Conservation (phyloP, 1,139 yeast genomes). For the Candida smagusa region DNA sequence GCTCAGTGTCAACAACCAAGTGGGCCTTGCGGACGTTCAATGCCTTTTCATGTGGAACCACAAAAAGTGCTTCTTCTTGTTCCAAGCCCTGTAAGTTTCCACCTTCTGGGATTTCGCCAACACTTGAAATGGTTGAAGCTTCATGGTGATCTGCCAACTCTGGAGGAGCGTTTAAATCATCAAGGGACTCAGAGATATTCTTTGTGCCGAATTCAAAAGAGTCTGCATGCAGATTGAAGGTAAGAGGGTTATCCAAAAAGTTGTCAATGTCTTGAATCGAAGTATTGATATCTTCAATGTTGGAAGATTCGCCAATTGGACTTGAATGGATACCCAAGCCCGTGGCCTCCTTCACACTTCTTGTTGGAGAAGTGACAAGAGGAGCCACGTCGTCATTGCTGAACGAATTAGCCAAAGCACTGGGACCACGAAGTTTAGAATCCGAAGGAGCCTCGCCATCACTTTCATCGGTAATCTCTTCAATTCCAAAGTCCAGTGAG, state of each 20-base stretch:
- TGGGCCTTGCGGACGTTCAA: constrained; percentile 21
- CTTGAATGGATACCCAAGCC: constrained; percentile 12
- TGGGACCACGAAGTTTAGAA: no score
- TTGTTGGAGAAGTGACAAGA: not conserved
- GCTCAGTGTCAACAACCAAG: constrained; percentile 8
- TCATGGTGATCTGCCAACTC: constrained; percentile 2
- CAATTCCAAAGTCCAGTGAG: constrained; percentile 38
- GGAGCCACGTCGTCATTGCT: no score
- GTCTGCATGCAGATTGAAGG: constrained; percentile 6
- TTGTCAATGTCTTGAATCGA: constrained; percentile 45
- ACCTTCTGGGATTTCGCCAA: constrained; percentile 4
- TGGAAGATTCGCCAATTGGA: constrained; percentile 20
- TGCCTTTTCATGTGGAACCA: constrained; percentile 10
- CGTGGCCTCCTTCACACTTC: not conserved
- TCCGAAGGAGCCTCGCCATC: constrained; percentile 13
- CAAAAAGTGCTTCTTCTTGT: constrained; percentile 8
- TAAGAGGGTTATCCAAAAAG: constrained; percentile 36
- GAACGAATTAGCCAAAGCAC: no score
- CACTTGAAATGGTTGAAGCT: constrained; percentile 3
- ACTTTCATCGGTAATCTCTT: constrained; percentile 34
- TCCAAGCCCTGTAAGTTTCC: constrained; percentile 7
- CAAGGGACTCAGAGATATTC: constrained; percentile 3
- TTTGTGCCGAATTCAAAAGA: constrained; percentile 13
- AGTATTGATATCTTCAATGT: constrained; percentile 18
- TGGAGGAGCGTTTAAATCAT: constrained; percentile 7